These are phyloP conservation scores for Ophiostoma pallidulum DNA, from an alignment of 2,329 filamentous ascomycete species.

Conservation along the genomic window DNA sequence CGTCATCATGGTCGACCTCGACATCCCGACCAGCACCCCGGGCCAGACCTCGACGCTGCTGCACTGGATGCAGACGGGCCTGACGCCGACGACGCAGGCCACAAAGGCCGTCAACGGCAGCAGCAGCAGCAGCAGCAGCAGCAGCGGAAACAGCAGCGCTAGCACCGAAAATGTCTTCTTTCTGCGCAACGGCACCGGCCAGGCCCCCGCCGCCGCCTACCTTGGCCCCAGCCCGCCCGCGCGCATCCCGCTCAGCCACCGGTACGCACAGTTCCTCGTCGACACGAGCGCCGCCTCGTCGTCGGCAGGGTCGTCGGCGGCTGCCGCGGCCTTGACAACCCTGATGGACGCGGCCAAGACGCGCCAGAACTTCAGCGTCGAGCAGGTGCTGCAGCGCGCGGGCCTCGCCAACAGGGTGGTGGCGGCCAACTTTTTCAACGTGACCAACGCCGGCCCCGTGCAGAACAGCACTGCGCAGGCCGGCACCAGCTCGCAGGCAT, in stretches of 20 bases:
- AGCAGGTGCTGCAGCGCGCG: slow-evolving; percentile 23
- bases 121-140: slow-evolving; percentile 23
- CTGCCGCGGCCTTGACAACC: too few species aligned
- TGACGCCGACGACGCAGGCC: slow-evolving; percentile 23
- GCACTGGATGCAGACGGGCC: slow-evolving; percentile 35
- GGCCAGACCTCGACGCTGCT: slow-evolving; percentile 29
- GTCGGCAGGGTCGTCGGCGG: slow-evolving; percentile 16
- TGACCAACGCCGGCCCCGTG: slow-evolving; percentile 27
- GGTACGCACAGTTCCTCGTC: slow-evolving; percentile 31
- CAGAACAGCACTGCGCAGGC: not conserved
- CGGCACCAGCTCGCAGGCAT: not conserved
- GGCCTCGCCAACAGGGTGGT: slow-evolving; percentile 25
- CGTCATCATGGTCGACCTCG: slow-evolving; percentile 36
- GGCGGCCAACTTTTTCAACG: slow-evolving; percentile 31
- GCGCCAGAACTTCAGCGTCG: slow-evolving; percentile 26
- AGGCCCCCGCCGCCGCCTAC: slow-evolving; percentile 24
- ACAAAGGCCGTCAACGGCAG: too few species aligned
- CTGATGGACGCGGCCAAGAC: slow-evolving; percentile 23
- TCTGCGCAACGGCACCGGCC: slow-evolving; percentile 24
- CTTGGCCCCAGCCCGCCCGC: slow-evolving; percentile 31
- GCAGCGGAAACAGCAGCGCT: slow-evolving; percentile 6
- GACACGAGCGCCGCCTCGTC: slow-evolving; percentile 26
- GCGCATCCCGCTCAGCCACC: slow-evolving; percentile 28
- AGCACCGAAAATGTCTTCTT: slow-evolving; percentile 20
- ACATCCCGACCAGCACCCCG: slow-evolving; percentile 34